These are phyloP conservation scores for Parachlorella kessleri DNA, from an alignment of 139 green algal genomes.

Conservation along the genomic window DNA sequence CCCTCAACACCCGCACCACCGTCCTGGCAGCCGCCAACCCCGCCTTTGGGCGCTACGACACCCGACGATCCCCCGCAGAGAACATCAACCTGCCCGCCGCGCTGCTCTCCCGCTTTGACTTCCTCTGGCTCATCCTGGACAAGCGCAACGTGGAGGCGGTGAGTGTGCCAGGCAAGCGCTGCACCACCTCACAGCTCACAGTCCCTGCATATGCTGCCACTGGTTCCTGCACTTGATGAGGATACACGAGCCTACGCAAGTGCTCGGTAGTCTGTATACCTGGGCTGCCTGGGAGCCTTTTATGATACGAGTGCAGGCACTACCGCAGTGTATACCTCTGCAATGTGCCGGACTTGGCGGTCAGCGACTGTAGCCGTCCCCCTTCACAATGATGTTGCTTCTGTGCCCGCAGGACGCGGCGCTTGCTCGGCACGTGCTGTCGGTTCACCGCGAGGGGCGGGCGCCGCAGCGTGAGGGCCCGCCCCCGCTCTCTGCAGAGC, in stretches of 20 bases:
- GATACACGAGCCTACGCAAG: no score
- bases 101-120: conserved; percentile 93
- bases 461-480: conserved; percentile 24
- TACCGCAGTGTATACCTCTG: no score
- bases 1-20: conserved; percentile 97
- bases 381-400: no score
- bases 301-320: no score
- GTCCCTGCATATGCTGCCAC: no score
- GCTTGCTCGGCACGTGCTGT: conserved; percentile 92
- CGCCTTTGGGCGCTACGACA: conserved; percentile 95
- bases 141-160: conserved; percentile 64
- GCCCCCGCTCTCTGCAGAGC: conserved; percentile 52
- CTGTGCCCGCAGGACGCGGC: conserved; percentile 76
- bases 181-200: conserved; percentile 92
- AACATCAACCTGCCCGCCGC: conserved; percentile 98
- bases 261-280: no score
- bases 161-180: conserved; percentile 13
- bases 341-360: no score
- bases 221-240: no score
- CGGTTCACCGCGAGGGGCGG: conserved; percentile 77
- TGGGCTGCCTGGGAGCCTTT: no score
- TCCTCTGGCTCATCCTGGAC: conserved; percentile 99
- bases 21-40: conserved; percentile 98
- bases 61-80: conserved; percentile 83
- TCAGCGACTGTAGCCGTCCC: no score